Evolutionary conservation across 371 early-diverging fungal genomes (phyloP), one percentile per base, ranked within the genome.

Genomic region (Choanephora cucurbitarum): DNA sequence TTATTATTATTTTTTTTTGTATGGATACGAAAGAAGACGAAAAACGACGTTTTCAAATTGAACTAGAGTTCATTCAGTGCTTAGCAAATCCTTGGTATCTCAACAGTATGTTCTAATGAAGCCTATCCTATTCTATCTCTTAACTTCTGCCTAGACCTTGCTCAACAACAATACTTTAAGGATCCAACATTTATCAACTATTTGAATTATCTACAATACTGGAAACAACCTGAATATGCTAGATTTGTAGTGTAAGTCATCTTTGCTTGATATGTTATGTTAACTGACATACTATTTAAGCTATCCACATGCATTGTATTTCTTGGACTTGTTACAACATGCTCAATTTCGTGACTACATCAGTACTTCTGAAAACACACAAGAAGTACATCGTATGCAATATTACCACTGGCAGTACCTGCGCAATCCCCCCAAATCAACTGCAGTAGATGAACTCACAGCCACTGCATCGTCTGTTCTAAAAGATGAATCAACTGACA

Each of bases 1-100:
- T 50, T 41, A 13, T n/a, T n/a, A 8, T 32, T 40, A 45, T 14
- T 23, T 31, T 39, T 40, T 61, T 34, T 46, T 48, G 24, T 28
- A 15, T 60, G 49, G 58, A 66, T 37, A 43, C 46, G 50, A 75
- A 75, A 50, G 74, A 79, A 44, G 76, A 28, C 28, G 28, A 79
- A 55, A 74, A 77, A 37, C 67, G 79, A 60, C 80, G 95, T 24
- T 96, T 94, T 62, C 86, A 89, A 61, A 84, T 93, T 17, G 97
- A 97, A 73, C 84, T 97, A 21, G 96, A 97, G 76, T 97, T 97
- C 77, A 83, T 97, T 14, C 95, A 94, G 70, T 92, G 93, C 55
- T 74, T 97, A 15, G 82, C 96, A n/a, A 97, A 96, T 71, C 96
- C 96, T 21, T 88, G 88, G 87, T 97, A 96, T 56, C 75, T 97